Percentiles rank a stretch among this genome's conserved stretches.
Conservation (phyloP, 768 basidiomycete genomes). For the Leucocoprinus birnbaumii region DNA sequence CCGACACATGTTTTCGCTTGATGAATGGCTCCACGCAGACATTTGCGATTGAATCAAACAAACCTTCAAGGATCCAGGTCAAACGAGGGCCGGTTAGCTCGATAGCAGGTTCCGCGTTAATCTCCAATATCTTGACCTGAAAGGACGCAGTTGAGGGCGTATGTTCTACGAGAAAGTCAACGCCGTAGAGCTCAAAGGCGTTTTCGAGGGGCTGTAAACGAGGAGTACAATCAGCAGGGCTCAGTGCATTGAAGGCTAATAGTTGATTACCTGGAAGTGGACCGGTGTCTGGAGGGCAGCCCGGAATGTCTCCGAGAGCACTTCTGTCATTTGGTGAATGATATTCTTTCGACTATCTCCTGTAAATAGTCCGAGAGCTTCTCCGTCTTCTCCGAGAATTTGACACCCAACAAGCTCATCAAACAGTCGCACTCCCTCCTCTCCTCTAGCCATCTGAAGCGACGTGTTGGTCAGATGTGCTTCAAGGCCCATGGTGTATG, state of each 20-base stretch:
- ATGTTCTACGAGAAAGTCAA: conserved; percentile 83
- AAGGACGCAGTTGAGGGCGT: conserved; percentile 16
- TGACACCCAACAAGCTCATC: conserved; percentile 73
- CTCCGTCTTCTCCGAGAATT: conserved; percentile 35
- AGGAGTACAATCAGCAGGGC: neutral
- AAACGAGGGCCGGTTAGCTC: conserved; percentile 86
- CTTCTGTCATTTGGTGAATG: conserved; percentile 55
- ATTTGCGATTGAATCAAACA: conserved; percentile 70
- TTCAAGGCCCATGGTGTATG: conserved; percentile 44
- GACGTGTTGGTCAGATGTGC: conserved; percentile 94
- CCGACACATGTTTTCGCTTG: conserved; percentile 11
- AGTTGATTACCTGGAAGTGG: conserved; percentile 77
- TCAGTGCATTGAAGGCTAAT: too few species aligned
- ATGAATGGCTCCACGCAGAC: conserved; percentile 74
- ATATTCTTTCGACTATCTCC: conserved; percentile 40
- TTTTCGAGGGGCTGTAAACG: conserved; percentile 79
- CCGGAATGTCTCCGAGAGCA: conserved; percentile 79
- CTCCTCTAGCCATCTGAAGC: conserved; percentile 65
- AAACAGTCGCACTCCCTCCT: conserved; percentile 72
- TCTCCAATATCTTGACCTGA: conserved; percentile 77
- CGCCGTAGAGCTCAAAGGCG: conserved; percentile 92
- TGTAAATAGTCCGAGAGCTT: conserved; percentile 21
- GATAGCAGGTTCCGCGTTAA: conserved; percentile 96
- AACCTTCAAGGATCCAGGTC: conserved; percentile 74
- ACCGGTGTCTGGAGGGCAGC: conserved; percentile 81